Conservation (phyloP, 192 early-diverging fungal species). For the Podila clonocystis region DNA sequence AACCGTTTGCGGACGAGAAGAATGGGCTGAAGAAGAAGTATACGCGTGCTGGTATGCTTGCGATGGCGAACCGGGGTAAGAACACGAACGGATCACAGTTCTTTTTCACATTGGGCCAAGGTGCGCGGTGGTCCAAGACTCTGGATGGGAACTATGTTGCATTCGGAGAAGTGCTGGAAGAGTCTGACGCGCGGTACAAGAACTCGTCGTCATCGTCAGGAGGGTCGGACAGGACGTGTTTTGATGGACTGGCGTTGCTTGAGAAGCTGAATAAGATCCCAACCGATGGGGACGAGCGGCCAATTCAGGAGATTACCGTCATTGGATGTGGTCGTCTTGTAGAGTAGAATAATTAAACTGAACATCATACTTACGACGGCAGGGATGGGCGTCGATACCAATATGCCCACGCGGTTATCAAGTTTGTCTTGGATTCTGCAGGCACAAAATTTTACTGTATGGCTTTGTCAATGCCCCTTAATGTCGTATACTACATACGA, state of each 20-base stretch:
- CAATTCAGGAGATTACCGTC: slow-evolving; percentile 35
- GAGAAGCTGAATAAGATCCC: slow-evolving; percentile 51
- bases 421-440: too few relatives aligned
- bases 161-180: slow-evolving; percentile 36
- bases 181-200: background rate
- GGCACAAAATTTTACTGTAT: too few relatives aligned
- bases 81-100: slow-evolving; percentile 51
- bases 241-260: slow-evolving; percentile 33
- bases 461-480: too few relatives aligned
- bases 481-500: too few relatives aligned
- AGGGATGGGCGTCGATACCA: too few relatives aligned
- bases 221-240: background rate
- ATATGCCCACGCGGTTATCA: too few relatives aligned
- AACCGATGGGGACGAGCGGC: slow-evolving; percentile 35
- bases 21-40: slow-evolving; percentile 44
- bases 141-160: slow-evolving; percentile 43
- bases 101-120: slow-evolving; percentile 44
- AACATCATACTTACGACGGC: too few relatives aligned
- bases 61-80: slow-evolving; percentile 50
- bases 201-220: background rate
- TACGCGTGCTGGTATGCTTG: slow-evolving; percentile 32
- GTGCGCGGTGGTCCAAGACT: slow-evolving; percentile 35
- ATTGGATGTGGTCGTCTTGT: slow-evolving; percentile 38
- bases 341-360: background rate
- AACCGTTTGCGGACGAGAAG: slow-evolving; percentile 43